Evolutionary conservation across 108 stramenopile genomes (phyloP), one percentile per base, ranked within the genome.

Genomic region (Pseudonitzschia multiseries): DNA sequence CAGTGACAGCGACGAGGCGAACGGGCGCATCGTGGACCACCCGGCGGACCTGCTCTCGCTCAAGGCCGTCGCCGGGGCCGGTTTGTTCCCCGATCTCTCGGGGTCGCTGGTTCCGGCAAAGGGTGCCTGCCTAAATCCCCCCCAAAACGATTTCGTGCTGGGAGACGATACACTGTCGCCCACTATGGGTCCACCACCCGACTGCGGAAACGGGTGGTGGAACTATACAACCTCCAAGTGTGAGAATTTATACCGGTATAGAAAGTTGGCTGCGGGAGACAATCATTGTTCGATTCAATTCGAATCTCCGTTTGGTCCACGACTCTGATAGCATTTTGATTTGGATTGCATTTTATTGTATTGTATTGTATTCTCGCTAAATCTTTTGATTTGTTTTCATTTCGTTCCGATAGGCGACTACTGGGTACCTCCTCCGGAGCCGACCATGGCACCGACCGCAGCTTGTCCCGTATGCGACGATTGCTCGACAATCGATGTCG

Each of bases 191-290:
- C 87, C 91, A 43, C 90, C 87, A 17, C 88, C 86, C n/a, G 89
- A 88, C 60, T 93, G 91, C 69, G 89, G 89, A 4, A 73, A 89
- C 56, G 89, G 89, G 43, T 89, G 91, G 89, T 93, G 91, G 91
- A 90, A 90, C 69, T 68, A 42, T 20, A 79, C 70, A 5, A 82
- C 76, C n/a, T 15, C 63, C 36, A 52, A 84, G 57, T 93, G 91
- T 63, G 29, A 63, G 62, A 28, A 8, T 63, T 8, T 8, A 21
- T 26, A 26, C 54, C 24, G 24, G n/a, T n/a, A n/a, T n/a, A n/a
- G n/a, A n/a, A n/a, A n/a, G n/a, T n/a, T n/a, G n/a, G n/a, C n/a
- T n/a, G n/a, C n/a, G n/a, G n/a, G n/a, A n/a, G n/a, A n/a, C n/a
- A n/a, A n/a, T n/a, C n/a, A n/a, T n/a, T n/a, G n/a, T n/a, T n/a